Base-by-base conservation (phyloP, 352 stramenopile genomes). In the Pythium dissimile region DNA sequence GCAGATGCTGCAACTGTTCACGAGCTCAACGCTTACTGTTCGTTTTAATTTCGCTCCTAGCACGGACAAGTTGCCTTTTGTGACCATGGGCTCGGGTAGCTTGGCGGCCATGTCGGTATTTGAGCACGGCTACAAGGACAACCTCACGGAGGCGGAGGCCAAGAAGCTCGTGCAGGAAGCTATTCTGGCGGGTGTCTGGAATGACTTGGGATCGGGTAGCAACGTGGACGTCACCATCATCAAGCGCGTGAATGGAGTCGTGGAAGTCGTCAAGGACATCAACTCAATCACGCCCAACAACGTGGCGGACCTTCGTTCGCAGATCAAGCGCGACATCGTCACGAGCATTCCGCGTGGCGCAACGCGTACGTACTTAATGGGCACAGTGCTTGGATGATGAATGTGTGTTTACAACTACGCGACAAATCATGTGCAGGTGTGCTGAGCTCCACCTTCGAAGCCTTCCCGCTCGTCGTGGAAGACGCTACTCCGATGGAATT, bases 71-170 rank as follows among this genome's bases (percentile, higher is more conserved):
- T 67, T 99, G 24, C 95, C 96, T 6, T 99, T 98, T 68, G 96
- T 98, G 63, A 99, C 96, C 28, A 99, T 99, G 97, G 97, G 97
- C 45, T 98, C 84, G n/a, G 97, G 97, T 46, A 97, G 80, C 65
- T 72, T 99, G n/a, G 97, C 97, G 1, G 97, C 97, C 50, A 99
- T 99, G 95, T 86, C 90, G 23, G 88, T 99, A 26, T 98, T 99
- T 59, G 96, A 99, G 75, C 67, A 88, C 49, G 74, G 77, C 26
- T 99, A 97, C 83, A 94, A 92, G 56, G 96, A 99, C 54, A 76
- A 94, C 67, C 94, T 99, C 86, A 93, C 77, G 8, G 96, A 99
- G 71, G 91, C 81, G 1, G 94, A 98, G 54, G 97, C 96, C n/a
- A 94, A 98, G 56, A 84, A 91, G 49, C 75, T 99, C 46, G 97